Evolutionary conservation across 1,284 basidiomycete species (phyloP), one percentile per base, ranked within the genome.

Genomic region (Cryptococcus maquisensis): DNA sequence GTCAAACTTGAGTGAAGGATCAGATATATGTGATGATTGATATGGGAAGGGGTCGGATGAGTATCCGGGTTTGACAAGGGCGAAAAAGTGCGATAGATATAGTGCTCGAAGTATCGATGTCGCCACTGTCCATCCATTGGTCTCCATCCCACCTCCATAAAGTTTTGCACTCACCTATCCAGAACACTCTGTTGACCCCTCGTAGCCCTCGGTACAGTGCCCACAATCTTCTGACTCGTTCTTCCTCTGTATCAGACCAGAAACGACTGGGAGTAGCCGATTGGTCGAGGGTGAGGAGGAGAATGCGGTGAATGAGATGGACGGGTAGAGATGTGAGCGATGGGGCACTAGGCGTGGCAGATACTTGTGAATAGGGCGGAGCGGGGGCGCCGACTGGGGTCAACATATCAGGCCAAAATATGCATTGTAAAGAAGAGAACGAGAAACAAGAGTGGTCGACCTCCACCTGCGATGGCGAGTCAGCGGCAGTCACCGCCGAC

Each of bases 171-270:
- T 48, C 39, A 74, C 72, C 63, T 1, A 68, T 57, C 60, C 62
- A 71, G 58, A 72, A 72, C 2, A 68, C 56, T 47, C 69, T 32
- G 52, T 67, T 60, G 2, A 74, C 71, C 3, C 64, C 60, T 37
- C 69, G 49, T 4, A 71, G 21, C 0, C 60, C 65, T 10, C 57
- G 37, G 48, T 69, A 72, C 44, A 74, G 48, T 24, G 44, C 62
- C 59, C 62, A 65, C 16, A 64, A 37, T 24, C 71, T 42, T n/a
- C 67, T 43, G 2, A 63, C 59, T 3, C 59, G 45, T 54, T 74
- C 72, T 47, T 70, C 68, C 21, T 69, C 65, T 1, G 45, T 15
- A 42, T 73, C 68, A 23, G 59, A 59, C 35, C 53, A 55, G 47
- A 61, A 71, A 21, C 51, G 35, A 41, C 62, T 66, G 3, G 69